phyloP scores from a whole-genome alignment of 306 rosid species.

The Astragalus membranaceus region DNA sequence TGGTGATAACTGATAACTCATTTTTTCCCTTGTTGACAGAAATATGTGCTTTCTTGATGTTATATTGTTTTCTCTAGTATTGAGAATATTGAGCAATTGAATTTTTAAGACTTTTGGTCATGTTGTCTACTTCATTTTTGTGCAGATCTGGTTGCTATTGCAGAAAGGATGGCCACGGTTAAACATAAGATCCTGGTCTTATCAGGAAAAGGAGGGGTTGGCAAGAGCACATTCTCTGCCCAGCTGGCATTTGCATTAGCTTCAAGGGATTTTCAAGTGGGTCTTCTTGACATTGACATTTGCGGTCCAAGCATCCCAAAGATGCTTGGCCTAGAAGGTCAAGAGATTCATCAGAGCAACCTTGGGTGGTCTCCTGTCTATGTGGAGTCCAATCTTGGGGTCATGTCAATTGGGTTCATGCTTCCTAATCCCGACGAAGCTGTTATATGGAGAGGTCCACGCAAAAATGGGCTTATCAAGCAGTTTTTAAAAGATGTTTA shows the following conservation, averaged over 20 bases:
- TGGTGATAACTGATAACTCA: too few relatives aligned
- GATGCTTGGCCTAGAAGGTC: constrained; percentile 93
- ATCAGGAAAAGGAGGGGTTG: constrained; percentile 97
- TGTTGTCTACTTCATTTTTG: constrained; percentile 12
- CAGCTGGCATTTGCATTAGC: constrained; percentile 88
- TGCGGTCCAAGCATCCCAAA: constrained; percentile 99
- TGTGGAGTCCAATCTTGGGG: constrained; percentile 87
- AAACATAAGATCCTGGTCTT: constrained; percentile 86
- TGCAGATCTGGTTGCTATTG: constrained; percentile 74
- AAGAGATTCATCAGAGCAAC: constrained; percentile 90
- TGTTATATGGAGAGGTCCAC: constrained; percentile 89
- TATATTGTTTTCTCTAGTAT: background rate
- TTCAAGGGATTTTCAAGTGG: constrained; percentile 80
- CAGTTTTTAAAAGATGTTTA: constrained; percentile 80
- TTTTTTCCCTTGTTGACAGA: background rate
- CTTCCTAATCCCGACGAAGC: constrained; percentile 75
- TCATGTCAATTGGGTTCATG: constrained; percentile 93
- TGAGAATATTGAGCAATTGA: too few relatives aligned
- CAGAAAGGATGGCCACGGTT: constrained; percentile 89
- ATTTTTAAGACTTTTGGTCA: background rate
- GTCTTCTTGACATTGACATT: constrained; percentile 90
- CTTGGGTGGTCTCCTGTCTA: constrained; percentile 98
- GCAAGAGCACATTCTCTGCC: constrained; percentile 94
- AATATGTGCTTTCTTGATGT: background rate
- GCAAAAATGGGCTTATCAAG: constrained; percentile 82